Base-by-base conservation (phyloP, 2,329 filamentous ascomycete species). In the Phoma sp. region DNA sequence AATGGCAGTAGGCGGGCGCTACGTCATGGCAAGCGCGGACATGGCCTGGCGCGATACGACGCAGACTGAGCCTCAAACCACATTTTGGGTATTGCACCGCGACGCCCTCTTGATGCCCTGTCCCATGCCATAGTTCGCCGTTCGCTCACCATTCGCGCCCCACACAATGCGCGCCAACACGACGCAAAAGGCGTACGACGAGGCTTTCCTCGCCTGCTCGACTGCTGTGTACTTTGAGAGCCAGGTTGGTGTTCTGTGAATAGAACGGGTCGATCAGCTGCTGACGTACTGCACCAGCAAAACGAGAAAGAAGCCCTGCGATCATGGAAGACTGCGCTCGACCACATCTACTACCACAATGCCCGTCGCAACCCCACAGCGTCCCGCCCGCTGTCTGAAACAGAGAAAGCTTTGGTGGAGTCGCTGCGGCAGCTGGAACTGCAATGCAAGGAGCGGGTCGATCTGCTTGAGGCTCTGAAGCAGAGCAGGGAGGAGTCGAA, bases 141-240 rank as follows among this genome's bases (percentile, higher is more conserved):
- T 29, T 39, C 45, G 53, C 49, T 26, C 55, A 17, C 21, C 28
- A 36, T 38, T 42, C 32, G 55, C 51, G 45, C 53, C 47, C 32
- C 54, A 39, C 33, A 59, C 53, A 29, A 83, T 83, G 78, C 80
- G 81, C 71, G 79, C 80, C 74, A 87, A 86, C 71, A 87, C 87
- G 59, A 86, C 97, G 75, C 93, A 98, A 79, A 97, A 96, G 84
- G 96, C 92, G 50, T 98, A 98, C 78, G 93, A 98, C 79, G 92
- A 98, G 76, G 93, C 90, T 76, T 97, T 96, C 78, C 79, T 97
- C 66, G 92, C 89, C 72, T 97, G 93, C 77, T 97, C 93, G 12
- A 98, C 93, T 1, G 93, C 93, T 32, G 91, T 96, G 47, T 97
- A 96, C 78, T 97, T 96, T 75, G 95, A 99, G 79, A 87, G 89